These are phyloP conservation scores for Fragaria ananassa DNA, from an alignment of 306 rosid species.

Conservation along the genomic window DNA sequence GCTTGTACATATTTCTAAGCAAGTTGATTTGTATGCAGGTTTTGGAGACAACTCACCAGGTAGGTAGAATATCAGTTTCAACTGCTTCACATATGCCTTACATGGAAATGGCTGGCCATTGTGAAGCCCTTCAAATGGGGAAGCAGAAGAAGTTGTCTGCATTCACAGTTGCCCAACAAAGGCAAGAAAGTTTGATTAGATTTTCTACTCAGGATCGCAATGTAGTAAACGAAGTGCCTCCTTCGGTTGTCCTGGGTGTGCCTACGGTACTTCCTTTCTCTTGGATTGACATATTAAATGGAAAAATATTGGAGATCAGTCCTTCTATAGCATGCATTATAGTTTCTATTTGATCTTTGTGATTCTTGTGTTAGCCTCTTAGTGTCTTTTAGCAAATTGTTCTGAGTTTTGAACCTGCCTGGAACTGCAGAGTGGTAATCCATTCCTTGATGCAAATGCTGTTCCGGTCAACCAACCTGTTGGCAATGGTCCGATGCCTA, in stretches of 20 bases:
- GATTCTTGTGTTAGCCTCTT: not conserved
- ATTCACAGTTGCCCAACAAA: slow-evolving; percentile 41
- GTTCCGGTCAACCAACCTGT: slow-evolving; percentile 34
- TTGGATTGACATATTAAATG: not conserved
- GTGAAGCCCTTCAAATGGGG: slow-evolving; percentile 68
- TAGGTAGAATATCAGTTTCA: slow-evolving; percentile 65
- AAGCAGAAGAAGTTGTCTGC: slow-evolving; percentile 66
- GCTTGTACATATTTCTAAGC: not conserved
- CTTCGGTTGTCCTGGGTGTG: slow-evolving; percentile 21
- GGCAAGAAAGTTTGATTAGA: slow-evolving; percentile 35
- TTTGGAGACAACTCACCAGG: slow-evolving; percentile 53
- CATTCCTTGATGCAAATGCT: slow-evolving; percentile 48
- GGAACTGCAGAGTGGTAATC: slow-evolving; percentile 60
- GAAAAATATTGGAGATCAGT: not conserved
- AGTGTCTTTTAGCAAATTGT: not conserved
- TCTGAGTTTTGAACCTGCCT: slow-evolving; percentile 19
- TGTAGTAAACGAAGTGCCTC: slow-evolving; percentile 31
- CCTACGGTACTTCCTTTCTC: slow-evolving; percentile 39
- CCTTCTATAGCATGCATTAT: not conserved
- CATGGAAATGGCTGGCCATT: slow-evolving; percentile 77
- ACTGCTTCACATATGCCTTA: slow-evolving; percentile 64
- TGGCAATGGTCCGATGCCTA: slow-evolving; percentile 40
- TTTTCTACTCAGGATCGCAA: slow-evolving; percentile 29
- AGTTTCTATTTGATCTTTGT: not conserved
- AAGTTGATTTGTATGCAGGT: slow-evolving; percentile 41